phyloP scores from a whole-genome alignment of 345 rosid species.

The Combretum micranthum region DNA sequence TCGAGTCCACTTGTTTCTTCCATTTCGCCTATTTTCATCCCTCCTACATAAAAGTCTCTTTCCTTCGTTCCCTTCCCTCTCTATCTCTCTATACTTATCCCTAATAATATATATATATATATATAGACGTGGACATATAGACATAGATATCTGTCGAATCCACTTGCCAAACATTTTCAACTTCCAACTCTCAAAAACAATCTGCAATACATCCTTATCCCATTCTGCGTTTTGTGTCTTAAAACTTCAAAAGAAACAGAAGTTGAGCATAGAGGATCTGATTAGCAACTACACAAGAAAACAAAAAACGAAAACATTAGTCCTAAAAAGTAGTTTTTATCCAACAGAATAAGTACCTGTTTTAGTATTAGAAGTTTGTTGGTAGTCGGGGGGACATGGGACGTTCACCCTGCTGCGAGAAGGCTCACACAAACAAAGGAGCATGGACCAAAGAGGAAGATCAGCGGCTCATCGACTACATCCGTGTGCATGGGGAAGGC shows the following conservation, averaged over 20 bases:
- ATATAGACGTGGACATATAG: too few species aligned
- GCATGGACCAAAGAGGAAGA: slow-evolving; percentile 95
- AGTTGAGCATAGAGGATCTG: too few species aligned
- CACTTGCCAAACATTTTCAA: not conserved
- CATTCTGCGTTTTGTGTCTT: not conserved
- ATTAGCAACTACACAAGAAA: not conserved
- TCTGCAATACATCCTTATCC: not conserved
- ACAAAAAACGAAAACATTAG: not conserved
- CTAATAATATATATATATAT: not conserved
- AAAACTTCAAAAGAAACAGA: too few species aligned
- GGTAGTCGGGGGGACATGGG: slow-evolving; percentile 41
- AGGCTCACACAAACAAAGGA: slow-evolving; percentile 83
- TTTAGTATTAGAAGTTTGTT: too few species aligned
- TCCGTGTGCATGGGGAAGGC: slow-evolving; percentile 74
- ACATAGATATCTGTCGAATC: too few species aligned
- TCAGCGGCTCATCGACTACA: slow-evolving; percentile 63
- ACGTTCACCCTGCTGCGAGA: slow-evolving; percentile 83
- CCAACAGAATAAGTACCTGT: too few species aligned
- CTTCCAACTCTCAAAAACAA: not conserved
- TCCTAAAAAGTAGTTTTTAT: not conserved
- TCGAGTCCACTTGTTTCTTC: not conserved
- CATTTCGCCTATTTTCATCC: not conserved
- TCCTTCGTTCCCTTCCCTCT: not conserved
- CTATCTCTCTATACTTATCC: not conserved
- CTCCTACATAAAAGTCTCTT: not conserved